A percentile compares a stretch with the other conserved stretches of the same genome.
These are phyloP conservation scores for Shiraia sp. DNA, from an alignment of 2,329 filamentous ascomycete species.

Conservation along the genomic window DNA sequence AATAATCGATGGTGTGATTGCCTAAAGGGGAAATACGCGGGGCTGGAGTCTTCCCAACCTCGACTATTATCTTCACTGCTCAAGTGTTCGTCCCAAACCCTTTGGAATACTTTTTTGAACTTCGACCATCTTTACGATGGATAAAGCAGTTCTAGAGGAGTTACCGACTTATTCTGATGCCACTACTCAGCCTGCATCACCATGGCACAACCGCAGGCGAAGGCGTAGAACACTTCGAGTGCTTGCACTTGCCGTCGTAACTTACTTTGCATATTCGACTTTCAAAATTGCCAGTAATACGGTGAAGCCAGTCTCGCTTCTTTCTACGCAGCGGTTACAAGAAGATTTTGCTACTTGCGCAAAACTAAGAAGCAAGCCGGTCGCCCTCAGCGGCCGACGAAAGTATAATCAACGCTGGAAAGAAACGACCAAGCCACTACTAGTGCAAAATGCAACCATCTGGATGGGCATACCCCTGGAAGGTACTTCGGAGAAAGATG, in stretches of 20 bases:
- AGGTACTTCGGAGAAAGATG: slow-evolving; percentile 59
- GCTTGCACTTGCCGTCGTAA: slow-evolving; percentile 19
- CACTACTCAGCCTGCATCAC: slow-evolving; percentile 7
- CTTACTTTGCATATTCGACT: slow-evolving; percentile 22
- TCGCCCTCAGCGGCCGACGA: slow-evolving; percentile 60
- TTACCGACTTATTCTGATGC: slow-evolving; percentile 31
- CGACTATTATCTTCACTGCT: too few relatives aligned
- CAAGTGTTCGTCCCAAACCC: too few relatives aligned
- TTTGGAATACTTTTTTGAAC: too few relatives aligned
- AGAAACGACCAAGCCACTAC: slow-evolving; percentile 61
- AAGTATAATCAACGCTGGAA: slow-evolving; percentile 65
- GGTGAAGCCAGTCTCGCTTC: slow-evolving; percentile 13
- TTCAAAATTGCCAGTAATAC: slow-evolving; percentile 22
- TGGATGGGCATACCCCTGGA: slow-evolving; percentile 66
- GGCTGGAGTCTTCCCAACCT: too few relatives aligned
- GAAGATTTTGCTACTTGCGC: slow-evolving; percentile 61
- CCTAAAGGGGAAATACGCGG: too few relatives aligned
- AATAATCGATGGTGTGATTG: too few relatives aligned
- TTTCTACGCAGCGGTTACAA: slow-evolving; percentile 59
- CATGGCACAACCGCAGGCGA: slow-evolving; percentile 18
- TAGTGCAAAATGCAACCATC: slow-evolving; percentile 68
- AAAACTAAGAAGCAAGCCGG: slow-evolving; percentile 58
- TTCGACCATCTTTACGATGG: slow-evolving; percentile 11
- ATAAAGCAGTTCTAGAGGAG: slow-evolving; percentile 16
- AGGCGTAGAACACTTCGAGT: slow-evolving; percentile 22